Evolutionary conservation across 2,329 filamentous ascomycete species (phyloP).

Genomic region (Cytospora piceicola): DNA sequence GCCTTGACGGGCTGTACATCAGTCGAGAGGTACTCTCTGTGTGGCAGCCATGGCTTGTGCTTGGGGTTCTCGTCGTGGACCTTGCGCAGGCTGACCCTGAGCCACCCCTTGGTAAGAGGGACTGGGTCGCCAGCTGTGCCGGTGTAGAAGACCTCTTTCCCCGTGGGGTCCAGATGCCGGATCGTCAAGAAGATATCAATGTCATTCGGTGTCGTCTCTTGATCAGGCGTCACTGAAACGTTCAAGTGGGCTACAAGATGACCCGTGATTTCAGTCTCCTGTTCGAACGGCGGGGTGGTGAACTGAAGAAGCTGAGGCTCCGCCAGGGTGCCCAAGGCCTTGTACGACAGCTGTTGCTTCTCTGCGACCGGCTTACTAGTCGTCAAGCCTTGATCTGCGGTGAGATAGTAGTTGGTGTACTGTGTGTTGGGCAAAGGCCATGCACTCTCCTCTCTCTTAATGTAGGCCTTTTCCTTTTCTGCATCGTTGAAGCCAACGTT

Average conservation of each 20-base stretch:
- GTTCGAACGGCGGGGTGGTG: conserved; percentile 58
- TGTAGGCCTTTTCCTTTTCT: conserved; percentile 59
- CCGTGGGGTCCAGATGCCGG: conserved; percentile 57
- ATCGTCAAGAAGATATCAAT: conserved; percentile 69
- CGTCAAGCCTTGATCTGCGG: conserved; percentile 48
- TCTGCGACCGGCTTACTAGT: conserved; percentile 37
- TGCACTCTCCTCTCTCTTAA: conserved; percentile 59
- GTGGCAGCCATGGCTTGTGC: conserved; percentile 58
- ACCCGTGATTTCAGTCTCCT: conserved; percentile 71
- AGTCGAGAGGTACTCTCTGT: conserved; percentile 60
- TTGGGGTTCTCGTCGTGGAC: conserved; percentile 54
- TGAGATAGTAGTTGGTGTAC: conserved; percentile 66
- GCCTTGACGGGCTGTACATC: conserved; percentile 59
- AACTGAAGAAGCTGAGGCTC: conserved; percentile 61
- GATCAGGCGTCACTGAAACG: conserved; percentile 64
- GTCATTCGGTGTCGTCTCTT: conserved; percentile 45
- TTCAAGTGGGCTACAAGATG: conserved; percentile 68
- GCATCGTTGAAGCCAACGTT: conserved; percentile 70
- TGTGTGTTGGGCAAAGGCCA: conserved; percentile 71
- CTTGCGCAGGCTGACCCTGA: conserved; percentile 61
- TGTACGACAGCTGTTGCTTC: conserved; percentile 56
- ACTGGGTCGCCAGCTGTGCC: conserved; percentile 67
- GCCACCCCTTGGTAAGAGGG: conserved; percentile 67
- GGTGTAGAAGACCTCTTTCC: conserved; percentile 65
- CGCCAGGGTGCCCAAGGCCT: conserved; percentile 61